Conservation (phyloP, 1,284 basidiomycete genomes). For the Stereum hirsutum region DNA sequence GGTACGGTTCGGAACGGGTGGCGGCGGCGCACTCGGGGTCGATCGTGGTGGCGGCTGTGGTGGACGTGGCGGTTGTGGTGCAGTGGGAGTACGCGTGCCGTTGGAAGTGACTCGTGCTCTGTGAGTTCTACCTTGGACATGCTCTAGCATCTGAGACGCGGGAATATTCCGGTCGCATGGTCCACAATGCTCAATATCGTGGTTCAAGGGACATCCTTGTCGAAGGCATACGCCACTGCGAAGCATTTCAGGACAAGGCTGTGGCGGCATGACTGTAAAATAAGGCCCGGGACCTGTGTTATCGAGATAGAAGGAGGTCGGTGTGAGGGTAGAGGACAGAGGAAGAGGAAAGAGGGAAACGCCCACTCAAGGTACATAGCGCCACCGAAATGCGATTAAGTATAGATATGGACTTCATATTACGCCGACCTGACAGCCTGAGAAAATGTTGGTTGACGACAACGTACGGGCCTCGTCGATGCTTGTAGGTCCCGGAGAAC, state of each 20-base stretch:
- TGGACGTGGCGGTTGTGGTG: too few species aligned
- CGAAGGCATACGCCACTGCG: constrained; percentile 4
- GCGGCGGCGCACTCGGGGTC: too few species aligned
- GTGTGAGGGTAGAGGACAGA: neutral
- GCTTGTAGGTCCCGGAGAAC: too few species aligned
- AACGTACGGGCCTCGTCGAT: too few species aligned
- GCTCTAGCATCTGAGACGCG: neutral
- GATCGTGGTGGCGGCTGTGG: neutral
- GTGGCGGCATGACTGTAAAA: too few species aligned
- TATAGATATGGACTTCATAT: too few species aligned
- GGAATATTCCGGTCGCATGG: constrained; percentile 6
- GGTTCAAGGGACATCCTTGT: constrained; percentile 1
- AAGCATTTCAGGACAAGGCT: constrained; percentile 5
- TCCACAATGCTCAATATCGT: constrained; percentile 7
- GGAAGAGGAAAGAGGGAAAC: neutral
- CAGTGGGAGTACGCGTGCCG: too few species aligned
- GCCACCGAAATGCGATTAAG: too few species aligned
- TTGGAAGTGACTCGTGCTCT: constrained; percentile 2
- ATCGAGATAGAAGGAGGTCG: neutral
- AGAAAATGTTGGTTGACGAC: too few species aligned
- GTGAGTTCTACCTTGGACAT: constrained; percentile 1
- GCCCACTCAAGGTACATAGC: too few species aligned
- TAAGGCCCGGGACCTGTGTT: neutral
- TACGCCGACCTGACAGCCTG: too few species aligned
- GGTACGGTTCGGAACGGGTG: too few species aligned